Percentiles rank a stretch among this genome's conserved stretches.
These are phyloP conservation scores for Lipomyces mesembrius DNA, from an alignment of 805 yeast species.

Conservation along the genomic window DNA sequence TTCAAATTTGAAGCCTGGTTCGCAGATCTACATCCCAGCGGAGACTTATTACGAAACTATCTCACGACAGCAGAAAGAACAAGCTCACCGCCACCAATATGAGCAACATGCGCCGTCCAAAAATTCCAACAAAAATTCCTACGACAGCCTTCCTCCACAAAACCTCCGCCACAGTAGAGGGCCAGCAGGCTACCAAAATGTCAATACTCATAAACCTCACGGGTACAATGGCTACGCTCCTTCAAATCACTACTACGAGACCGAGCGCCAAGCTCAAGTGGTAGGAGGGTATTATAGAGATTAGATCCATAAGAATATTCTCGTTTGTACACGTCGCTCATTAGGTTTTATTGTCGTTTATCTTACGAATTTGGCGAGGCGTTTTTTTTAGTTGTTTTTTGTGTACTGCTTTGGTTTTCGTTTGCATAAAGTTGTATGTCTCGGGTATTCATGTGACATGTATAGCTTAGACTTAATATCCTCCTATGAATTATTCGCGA, in stretches of 20 bases:
- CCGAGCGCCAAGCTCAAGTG: slow-evolving; percentile 1
- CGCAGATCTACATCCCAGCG: slow-evolving; percentile 7
- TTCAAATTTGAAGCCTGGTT: background rate
- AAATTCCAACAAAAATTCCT: background rate
- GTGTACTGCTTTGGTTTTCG: background rate
- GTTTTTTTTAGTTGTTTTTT: background rate
- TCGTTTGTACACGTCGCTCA: background rate
- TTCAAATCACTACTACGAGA: slow-evolving; percentile 1
- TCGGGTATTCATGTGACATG: background rate
- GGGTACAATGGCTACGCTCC: slow-evolving; percentile 2
- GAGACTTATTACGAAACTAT: slow-evolving; percentile 30
- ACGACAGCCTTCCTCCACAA: background rate
- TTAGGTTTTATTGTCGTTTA: background rate
- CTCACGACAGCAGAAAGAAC: slow-evolving; percentile 26
- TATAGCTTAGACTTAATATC: background rate
- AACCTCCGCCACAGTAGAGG: background rate
- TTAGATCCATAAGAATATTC: background rate
- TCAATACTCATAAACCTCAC: background rate
- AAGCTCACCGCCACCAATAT: slow-evolving; percentile 10
- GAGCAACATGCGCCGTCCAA: background rate
- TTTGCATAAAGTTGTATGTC: background rate
- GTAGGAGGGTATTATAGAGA: slow-evolving; percentile 8
- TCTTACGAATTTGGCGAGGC: background rate
- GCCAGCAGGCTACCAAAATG: background rate
- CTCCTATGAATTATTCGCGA: background rate